Percentiles rank a stretch among this genome's conserved stretches.
Evolutionary conservation across 2,329 filamentous ascomycete genomes (phyloP).

Genomic region (Epicoccum sorghinum): DNA sequence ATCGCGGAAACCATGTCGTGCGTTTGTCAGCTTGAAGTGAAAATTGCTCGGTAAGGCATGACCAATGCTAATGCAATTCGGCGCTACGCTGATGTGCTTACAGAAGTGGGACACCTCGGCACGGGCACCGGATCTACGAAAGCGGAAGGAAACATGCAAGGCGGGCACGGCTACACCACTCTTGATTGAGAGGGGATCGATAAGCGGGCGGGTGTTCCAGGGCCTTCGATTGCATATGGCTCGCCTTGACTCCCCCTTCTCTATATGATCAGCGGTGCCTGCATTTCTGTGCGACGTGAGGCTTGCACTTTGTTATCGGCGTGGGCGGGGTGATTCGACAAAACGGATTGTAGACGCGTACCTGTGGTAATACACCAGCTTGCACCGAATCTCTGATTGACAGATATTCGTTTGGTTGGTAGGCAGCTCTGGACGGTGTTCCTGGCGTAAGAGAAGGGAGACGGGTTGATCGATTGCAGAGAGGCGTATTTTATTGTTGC

Average conservation of each 20-base stretch:
- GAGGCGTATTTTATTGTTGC: background rate
- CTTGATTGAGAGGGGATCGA: background rate
- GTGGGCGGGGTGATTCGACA: background rate
- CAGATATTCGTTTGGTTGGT: too few relatives aligned
- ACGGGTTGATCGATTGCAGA: background rate
- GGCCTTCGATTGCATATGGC: constrained; percentile 8
- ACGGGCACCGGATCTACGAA: constrained; percentile 8
- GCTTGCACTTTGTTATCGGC: background rate
- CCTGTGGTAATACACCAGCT: too few relatives aligned
- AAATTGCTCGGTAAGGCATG: constrained; percentile 1
- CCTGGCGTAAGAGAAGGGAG: background rate
- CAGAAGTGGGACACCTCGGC: constrained; percentile 2
- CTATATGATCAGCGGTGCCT: constrained; percentile 4
- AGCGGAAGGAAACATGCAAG: background rate
- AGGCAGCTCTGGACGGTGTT: background rate
- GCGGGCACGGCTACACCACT: constrained; percentile 11
- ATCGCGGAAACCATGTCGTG: background rate
- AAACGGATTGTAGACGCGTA: too few relatives aligned
- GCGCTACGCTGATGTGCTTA: constrained; percentile 12
- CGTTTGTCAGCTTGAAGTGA: constrained; percentile 5
- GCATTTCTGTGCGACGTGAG: background rate
- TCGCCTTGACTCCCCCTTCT: constrained; percentile 2
- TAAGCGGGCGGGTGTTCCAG: constrained; percentile 4
- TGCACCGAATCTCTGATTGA: too few relatives aligned
- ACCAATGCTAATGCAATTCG: constrained; percentile 4